phyloP scores from a whole-genome alignment of 176 grass and related monocot species.

The Pontederia crassipes region DNA sequence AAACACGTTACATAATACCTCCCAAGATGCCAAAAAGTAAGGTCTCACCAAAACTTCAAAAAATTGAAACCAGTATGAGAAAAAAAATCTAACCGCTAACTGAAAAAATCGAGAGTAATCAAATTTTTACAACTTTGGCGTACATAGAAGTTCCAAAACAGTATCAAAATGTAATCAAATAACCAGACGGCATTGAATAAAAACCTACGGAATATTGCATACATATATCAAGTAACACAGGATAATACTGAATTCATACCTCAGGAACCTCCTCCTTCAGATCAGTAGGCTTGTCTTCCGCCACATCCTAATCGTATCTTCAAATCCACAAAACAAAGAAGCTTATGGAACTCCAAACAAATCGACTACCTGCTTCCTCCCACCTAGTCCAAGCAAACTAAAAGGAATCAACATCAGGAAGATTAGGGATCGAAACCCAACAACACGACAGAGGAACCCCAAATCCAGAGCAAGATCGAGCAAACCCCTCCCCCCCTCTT shows the following conservation, averaged over 20 bases:
- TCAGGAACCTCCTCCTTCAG: conserved; percentile 38
- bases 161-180: too few species aligned
- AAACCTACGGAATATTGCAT: too few species aligned
- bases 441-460: background rate
- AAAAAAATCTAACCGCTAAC: too few species aligned
- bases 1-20: conserved; percentile 3
- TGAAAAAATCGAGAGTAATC: too few species aligned
- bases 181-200: too few species aligned
- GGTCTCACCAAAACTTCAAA: background rate
- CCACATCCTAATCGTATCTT: conserved; percentile 17
- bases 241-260: background rate
- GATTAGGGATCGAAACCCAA: too few species aligned
- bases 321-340: background rate
- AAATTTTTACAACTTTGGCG: too few species aligned
- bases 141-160: too few species aligned
- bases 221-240: background rate
- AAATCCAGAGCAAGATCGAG: background rate
- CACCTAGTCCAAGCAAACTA: background rate
- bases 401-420: background rate
- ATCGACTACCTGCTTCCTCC: too few species aligned
- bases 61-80: background rate
- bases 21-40: background rate
- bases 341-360: too few species aligned
- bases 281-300: conserved; percentile 32
- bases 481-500: background rate